A percentile compares a stretch with the other conserved stretches of the same genome.
phyloP scores from a whole-genome alignment of 164 flowering plant genomes.

The Vitis labrusca region DNA sequence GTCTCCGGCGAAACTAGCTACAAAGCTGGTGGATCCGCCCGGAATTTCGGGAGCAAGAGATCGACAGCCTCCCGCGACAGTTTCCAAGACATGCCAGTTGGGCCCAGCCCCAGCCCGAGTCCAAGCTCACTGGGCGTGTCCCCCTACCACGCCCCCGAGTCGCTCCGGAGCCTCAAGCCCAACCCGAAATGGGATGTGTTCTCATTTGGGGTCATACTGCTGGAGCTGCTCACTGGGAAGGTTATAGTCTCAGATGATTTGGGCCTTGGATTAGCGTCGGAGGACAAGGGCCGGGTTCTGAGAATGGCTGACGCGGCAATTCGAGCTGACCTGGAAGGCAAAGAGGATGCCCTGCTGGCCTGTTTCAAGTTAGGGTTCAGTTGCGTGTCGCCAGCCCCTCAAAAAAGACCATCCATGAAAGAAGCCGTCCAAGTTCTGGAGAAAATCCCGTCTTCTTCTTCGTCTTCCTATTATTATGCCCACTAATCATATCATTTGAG shows the following conservation, averaged over 20 bases:
- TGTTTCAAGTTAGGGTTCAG: constrained; percentile 65
- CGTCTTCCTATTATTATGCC: constrained; percentile 27
- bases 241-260: constrained; percentile 48
- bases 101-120: constrained; percentile 61
- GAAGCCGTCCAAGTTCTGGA: constrained; percentile 80
- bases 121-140: constrained; percentile 49
- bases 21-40: constrained; percentile 56
- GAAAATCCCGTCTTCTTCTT: constrained; percentile 45
- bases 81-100: constrained; percentile 44
- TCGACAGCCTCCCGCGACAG: constrained; percentile 81
- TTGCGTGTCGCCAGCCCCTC: constrained; percentile 64
- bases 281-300: constrained; percentile 56
- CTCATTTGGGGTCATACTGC: constrained; percentile 76
- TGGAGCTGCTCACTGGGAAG: constrained; percentile 82
- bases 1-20: constrained; percentile 57
- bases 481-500: constrained; percentile 4
- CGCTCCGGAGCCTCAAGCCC: constrained; percentile 77
- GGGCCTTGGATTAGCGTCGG: constrained; percentile 49
- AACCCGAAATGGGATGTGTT: constrained; percentile 89
- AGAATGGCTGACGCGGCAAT: constrained; percentile 76
- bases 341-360: constrained; percentile 69
- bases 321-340: constrained; percentile 79
- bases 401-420: constrained; percentile 87
- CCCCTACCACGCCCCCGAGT: constrained; percentile 88
- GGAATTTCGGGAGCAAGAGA: constrained; percentile 87